These are phyloP conservation scores for Lizanozyma gosingica DNA, from an alignment of 1,139 yeast genomes.

Conservation along the genomic window DNA sequence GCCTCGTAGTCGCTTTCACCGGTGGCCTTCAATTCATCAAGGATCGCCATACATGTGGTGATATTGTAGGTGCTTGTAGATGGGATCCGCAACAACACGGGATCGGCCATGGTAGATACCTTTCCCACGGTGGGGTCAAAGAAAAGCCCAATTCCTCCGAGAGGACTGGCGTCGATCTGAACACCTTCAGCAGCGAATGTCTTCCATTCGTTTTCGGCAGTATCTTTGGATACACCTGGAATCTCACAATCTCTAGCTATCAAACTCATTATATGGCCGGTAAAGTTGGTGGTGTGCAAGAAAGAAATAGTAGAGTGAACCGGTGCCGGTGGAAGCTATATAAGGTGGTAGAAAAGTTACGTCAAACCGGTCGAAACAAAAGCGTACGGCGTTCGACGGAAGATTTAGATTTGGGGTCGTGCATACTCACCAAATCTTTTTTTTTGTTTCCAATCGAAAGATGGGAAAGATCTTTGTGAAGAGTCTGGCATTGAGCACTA, in stretches of 20 bases:
- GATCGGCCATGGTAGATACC: not conserved
- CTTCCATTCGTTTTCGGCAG: not conserved
- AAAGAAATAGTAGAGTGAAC: too few species aligned
- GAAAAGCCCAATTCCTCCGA: not conserved
- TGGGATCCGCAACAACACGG: not conserved
- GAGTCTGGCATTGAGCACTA: too few species aligned
- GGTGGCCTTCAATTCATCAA: not conserved
- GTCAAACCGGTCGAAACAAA: too few species aligned
- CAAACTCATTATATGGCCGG: not conserved
- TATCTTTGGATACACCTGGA: not conserved
- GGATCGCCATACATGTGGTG: not conserved
- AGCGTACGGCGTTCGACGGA: too few species aligned
- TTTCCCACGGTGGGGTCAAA: not conserved
- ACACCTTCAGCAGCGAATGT: not conserved
- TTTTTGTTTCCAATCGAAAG: too few species aligned
- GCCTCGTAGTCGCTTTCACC: not conserved
- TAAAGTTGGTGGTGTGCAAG: not conserved
- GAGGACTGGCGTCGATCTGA: not conserved
- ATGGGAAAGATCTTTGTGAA: too few species aligned
- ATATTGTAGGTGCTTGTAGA: not conserved
- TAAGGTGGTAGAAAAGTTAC: too few species aligned
- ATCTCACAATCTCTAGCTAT: not conserved
- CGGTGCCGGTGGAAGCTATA: too few species aligned
- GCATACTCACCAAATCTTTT: too few species aligned
- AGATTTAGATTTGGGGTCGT: too few species aligned